Percentiles rank a stretch among this genome's conserved stretches.
Evolutionary conservation across 352 stramenopile species (phyloP).

Genomic region (Phytophthora syringae): DNA sequence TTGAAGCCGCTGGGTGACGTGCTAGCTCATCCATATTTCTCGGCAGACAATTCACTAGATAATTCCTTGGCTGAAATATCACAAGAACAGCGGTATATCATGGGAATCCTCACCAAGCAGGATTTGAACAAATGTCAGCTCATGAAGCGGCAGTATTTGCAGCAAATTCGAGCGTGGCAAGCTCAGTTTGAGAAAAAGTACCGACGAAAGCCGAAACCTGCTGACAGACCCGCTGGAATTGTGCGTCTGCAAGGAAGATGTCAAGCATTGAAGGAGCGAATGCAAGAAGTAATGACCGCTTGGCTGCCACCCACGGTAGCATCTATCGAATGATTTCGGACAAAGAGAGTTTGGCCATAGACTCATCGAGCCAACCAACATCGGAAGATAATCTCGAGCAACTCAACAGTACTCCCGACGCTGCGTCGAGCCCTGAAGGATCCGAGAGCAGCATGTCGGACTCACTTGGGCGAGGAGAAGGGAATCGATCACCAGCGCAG

Average conservation of each 20-base stretch:
- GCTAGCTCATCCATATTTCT: constrained; percentile 28
- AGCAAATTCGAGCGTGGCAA: constrained; percentile 58
- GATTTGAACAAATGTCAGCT: constrained; percentile 51
- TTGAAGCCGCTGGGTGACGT: constrained; percentile 16
- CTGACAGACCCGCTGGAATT: constrained; percentile 47
- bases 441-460: constrained; percentile 8
- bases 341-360: constrained; percentile 10
- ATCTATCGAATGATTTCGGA: constrained; percentile 38
- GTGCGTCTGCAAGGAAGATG: constrained; percentile 44
- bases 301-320: constrained; percentile 30
- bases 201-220: constrained; percentile 41
- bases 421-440: neutral
- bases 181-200: constrained; percentile 66
- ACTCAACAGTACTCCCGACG: constrained; percentile 5
- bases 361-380: constrained; percentile 1
- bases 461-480: constrained; percentile 12
- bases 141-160: constrained; percentile 39
- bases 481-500: constrained; percentile 60
- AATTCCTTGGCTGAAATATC: neutral
- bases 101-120: constrained; percentile 45
- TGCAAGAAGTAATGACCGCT: constrained; percentile 41
- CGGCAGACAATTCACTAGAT: neutral
- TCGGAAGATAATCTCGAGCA: neutral
- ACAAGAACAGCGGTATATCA: constrained; percentile 38
- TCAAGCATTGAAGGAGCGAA: constrained; percentile 43